Conservation (phyloP, 2,329 filamentous ascomycete species). For the Hypoxylon sp. region DNA sequence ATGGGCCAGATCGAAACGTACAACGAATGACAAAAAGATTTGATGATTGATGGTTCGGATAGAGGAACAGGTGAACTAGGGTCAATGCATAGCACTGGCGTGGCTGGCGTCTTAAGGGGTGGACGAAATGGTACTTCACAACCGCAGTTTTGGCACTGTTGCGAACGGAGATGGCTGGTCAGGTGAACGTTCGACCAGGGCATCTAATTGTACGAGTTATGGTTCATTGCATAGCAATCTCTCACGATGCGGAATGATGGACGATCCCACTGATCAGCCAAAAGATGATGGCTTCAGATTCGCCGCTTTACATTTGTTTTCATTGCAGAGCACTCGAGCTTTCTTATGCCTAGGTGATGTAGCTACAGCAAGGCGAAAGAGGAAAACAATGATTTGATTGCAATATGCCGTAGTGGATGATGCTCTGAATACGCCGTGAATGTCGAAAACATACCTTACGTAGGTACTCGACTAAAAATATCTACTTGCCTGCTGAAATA, state of each 20-base stretch:
- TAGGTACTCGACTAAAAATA: neutral
- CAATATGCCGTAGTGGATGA: neutral
- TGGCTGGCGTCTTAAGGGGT: slow-evolving; percentile 44
- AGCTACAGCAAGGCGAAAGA: slow-evolving; percentile 12
- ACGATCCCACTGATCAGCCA: neutral
- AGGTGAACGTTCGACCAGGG: slow-evolving; percentile 1
- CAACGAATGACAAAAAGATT: slow-evolving; percentile 17
- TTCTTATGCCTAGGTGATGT: slow-evolving; percentile 7
- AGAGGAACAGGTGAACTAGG: slow-evolving; percentile 34
- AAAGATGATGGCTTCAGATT: slow-evolving; percentile 10
- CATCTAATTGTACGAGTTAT: slow-evolving; percentile 33
- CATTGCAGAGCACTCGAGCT: slow-evolving; percentile 2
- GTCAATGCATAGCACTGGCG: slow-evolving; percentile 46
- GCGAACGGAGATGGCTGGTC: slow-evolving; percentile 13
- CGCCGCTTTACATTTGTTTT: slow-evolving; percentile 4
- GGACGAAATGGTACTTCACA: slow-evolving; percentile 34
- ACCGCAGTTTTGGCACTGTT: slow-evolving; percentile 19
- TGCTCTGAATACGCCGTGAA: neutral
- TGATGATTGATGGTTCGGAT: slow-evolving; percentile 32
- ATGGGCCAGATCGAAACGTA: slow-evolving; percentile 12
- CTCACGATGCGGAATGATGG: slow-evolving; percentile 8
- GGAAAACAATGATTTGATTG: slow-evolving; percentile 19
- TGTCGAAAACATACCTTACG: slow-evolving; percentile 1
- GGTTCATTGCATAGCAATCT: slow-evolving; percentile 29
- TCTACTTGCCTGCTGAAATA: neutral